Conservation (phyloP, 2,329 filamentous ascomycete genomes). For the Arthroderma sp. region DNA sequence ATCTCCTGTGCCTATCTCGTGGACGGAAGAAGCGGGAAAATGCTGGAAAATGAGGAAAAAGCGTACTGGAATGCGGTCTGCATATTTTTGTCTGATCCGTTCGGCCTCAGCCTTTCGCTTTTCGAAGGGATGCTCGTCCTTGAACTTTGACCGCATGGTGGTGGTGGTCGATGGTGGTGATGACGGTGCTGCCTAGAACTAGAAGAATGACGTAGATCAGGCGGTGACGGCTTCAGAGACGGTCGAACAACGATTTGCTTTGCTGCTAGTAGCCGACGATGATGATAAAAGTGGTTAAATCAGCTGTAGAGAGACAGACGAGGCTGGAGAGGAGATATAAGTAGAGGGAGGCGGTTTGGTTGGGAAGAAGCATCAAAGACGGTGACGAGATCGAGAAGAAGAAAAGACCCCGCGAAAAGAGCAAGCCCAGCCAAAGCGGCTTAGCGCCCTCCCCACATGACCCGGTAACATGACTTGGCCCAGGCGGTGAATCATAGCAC, state of each 20-base stretch:
- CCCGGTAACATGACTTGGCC: too few species aligned
- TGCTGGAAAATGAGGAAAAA: neutral
- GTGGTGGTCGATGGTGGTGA: slow-evolving; percentile 20
- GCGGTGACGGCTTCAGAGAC: slow-evolving; percentile 5
- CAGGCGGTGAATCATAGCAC: too few species aligned
- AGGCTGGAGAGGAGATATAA: slow-evolving; percentile 11
- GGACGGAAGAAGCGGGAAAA: neutral
- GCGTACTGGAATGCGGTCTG: slow-evolving; percentile 93
- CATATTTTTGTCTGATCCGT: slow-evolving; percentile 97
- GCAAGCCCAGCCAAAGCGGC: neutral
- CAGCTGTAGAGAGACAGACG: slow-evolving; percentile 6
- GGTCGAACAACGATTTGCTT: slow-evolving; percentile 7
- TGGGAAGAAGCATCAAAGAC: neutral
- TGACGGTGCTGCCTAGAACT: too few species aligned
- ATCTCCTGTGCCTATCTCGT: too few species aligned
- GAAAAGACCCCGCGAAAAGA: neutral
- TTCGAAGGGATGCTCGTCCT: slow-evolving; percentile 99
- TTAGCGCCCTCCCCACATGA: too few species aligned
- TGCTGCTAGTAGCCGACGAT: slow-evolving; percentile 1
- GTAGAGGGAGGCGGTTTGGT: neutral
- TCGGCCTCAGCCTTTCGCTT: slow-evolving; percentile 99
- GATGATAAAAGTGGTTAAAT: slow-evolving; percentile 6
- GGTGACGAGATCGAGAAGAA: neutral
- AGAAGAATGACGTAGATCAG: neutral
- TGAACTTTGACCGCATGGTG: slow-evolving; percentile 98